Conservation (phyloP, 1,284 basidiomycete species). For the Cerioporus squamosus region DNA sequence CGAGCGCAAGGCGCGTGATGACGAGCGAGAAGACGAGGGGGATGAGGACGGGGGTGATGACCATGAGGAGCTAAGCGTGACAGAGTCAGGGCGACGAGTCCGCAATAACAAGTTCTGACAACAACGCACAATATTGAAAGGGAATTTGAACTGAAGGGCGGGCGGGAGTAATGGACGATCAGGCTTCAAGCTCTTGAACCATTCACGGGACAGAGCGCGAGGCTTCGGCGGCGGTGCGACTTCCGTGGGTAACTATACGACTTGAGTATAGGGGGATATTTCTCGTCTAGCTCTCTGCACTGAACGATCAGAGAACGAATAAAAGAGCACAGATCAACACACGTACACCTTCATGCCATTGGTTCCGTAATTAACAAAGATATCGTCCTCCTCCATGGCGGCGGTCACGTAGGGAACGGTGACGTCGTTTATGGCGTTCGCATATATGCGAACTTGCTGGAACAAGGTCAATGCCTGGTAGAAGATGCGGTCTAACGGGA, state of each 20-base stretch:
- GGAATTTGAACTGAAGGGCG: conserved; percentile 65
- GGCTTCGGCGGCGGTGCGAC: conserved; percentile 44
- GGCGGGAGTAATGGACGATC: conserved; percentile 60
- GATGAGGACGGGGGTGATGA: conserved; percentile 64
- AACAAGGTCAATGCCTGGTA: conserved; percentile 77
- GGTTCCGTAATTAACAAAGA: conserved; percentile 60
- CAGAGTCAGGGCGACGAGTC: background rate
- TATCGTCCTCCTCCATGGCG: conserved; percentile 72
- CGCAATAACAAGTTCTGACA: background rate
- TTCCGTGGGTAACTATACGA: conserved; percentile 48
- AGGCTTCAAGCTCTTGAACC: conserved; percentile 47
- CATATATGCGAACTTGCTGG: conserved; percentile 77
- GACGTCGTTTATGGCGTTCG: conserved; percentile 79
- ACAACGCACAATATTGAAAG: conserved; percentile 70
- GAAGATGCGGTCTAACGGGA: conserved; percentile 67
- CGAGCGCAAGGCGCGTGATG: conserved; percentile 55
- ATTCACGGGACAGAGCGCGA: conserved; percentile 43
- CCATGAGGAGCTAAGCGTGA: conserved; percentile 50
- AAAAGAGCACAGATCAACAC: background rate
- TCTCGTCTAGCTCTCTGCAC: conserved; percentile 56
- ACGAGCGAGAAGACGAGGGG: conserved; percentile 59
- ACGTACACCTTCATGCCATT: conserved; percentile 69
- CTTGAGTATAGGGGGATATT: conserved; percentile 60
- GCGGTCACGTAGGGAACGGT: conserved; percentile 87
- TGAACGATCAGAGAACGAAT: background rate